These are phyloP conservation scores for Alternaria consortialis DNA, from an alignment of 2,329 filamentous ascomycete genomes.

Conservation along the genomic window DNA sequence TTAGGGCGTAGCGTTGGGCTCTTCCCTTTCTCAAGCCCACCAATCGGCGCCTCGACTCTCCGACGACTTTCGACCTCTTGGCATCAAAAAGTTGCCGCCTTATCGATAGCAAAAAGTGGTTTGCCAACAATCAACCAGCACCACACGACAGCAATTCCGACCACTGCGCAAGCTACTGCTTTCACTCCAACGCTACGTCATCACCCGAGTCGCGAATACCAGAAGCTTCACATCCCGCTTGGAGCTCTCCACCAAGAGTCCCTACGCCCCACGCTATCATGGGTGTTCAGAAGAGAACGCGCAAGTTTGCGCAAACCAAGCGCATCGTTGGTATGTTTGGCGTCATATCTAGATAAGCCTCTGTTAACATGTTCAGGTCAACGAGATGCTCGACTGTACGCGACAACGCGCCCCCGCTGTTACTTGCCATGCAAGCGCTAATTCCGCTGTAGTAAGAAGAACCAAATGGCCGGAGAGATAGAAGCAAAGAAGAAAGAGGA, in stretches of 20 bases:
- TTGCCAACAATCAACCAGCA: constrained; percentile 10
- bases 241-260: neutral
- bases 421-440: neutral
- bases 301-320: constrained; percentile 89
- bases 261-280: constrained; percentile 59
- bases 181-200: neutral
- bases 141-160: neutral
- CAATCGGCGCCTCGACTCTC: neutral
- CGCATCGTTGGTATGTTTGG: constrained; percentile 71
- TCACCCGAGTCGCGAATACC: neutral
- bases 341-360: neutral
- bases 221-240: neutral
- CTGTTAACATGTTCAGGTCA: constrained; percentile 53
- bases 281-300: constrained; percentile 88
- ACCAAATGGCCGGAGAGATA: constrained; percentile 71
- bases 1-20: constrained; percentile 4
- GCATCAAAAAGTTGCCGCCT: constrained; percentile 16
- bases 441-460: constrained; percentile 68
- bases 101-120: constrained; percentile 11
- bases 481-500: constrained; percentile 66
- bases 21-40: neutral
- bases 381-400: constrained; percentile 74
- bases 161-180: constrained; percentile 8
- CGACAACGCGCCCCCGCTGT: neutral
- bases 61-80: constrained; percentile 2